Conservation (phyloP, 305 asterid genomes). For the Plantago lanceolata region DNA sequence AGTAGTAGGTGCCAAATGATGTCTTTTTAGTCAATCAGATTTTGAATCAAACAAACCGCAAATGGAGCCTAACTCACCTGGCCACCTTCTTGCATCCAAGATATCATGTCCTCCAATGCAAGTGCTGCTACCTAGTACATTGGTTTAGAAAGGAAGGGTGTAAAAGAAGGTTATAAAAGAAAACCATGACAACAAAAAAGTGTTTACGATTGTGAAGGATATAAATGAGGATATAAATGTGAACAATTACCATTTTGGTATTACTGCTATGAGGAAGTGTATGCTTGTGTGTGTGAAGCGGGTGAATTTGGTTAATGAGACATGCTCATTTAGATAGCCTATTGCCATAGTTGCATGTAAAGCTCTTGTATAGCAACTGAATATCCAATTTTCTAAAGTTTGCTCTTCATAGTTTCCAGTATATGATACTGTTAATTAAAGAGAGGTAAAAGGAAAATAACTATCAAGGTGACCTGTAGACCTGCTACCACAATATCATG, state of each 20-base stretch:
- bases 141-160: slow-evolving; percentile 65
- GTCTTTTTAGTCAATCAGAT: neutral
- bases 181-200: slow-evolving; percentile 11
- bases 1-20: neutral
- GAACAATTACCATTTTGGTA: neutral
- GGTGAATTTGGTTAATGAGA: neutral
- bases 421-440: too few relatives aligned
- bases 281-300: neutral
- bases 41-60: neutral
- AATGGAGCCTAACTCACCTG: slow-evolving; percentile 48
- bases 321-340: neutral
- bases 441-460: neutral
- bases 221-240: slow-evolving; percentile 6
- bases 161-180: slow-evolving; percentile 31
- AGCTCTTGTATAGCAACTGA: neutral
- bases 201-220: slow-evolving; percentile 1
- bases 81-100: slow-evolving; percentile 99
- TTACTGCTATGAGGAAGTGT: neutral
- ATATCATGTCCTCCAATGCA: slow-evolving; percentile 98
- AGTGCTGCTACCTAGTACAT: slow-evolving; percentile 97
- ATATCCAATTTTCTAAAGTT: neutral
- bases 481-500: neutral
- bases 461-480: neutral
- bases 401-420: neutral
- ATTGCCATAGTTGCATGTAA: too few relatives aligned